Conservation (phyloP, 768 basidiomycete genomes). For the Scleroderma bovista region DNA sequence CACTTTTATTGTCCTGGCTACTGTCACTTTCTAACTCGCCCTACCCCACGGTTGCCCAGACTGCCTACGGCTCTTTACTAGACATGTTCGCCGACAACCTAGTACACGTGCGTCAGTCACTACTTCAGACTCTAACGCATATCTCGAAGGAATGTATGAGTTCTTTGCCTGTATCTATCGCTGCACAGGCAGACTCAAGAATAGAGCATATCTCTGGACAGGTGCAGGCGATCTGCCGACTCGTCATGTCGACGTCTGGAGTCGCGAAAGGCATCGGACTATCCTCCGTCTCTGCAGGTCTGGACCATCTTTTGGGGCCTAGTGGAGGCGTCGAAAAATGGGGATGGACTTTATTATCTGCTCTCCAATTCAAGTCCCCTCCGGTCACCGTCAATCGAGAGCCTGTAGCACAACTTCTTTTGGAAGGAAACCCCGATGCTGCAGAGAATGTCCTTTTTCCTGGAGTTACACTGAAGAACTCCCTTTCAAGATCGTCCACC, state of each 20-base stretch:
- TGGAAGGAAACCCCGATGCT: slow-evolving; percentile 44
- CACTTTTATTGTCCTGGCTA: slow-evolving; percentile 65
- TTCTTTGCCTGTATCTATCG: slow-evolving; percentile 66
- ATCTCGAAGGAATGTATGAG: slow-evolving; percentile 61
- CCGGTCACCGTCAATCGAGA: slow-evolving; percentile 41
- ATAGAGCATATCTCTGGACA: slow-evolving; percentile 63
- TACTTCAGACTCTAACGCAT: slow-evolving; percentile 54
- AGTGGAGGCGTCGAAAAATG: slow-evolving; percentile 84
- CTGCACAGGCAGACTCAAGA: slow-evolving; percentile 66
- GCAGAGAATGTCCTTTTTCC: slow-evolving; percentile 46
- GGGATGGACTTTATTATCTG: slow-evolving; percentile 82
- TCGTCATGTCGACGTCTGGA: slow-evolving; percentile 24
- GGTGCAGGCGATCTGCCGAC: slow-evolving; percentile 64
- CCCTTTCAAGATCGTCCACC: slow-evolving; percentile 46
- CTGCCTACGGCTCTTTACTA: slow-evolving; percentile 43
- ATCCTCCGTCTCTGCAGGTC: slow-evolving; percentile 42
- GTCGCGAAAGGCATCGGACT: slow-evolving; percentile 20
- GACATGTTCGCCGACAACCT: slow-evolving; percentile 40
- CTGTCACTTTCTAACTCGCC: slow-evolving; percentile 64
- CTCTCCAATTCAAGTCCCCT: slow-evolving; percentile 69
- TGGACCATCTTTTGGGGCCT: slow-evolving; percentile 71
- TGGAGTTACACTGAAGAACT: slow-evolving; percentile 49
- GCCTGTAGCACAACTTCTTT: slow-evolving; percentile 48
- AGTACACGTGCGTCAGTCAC: slow-evolving; percentile 32
- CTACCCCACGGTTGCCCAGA: slow-evolving; percentile 45